Base-by-base conservation (phyloP, 1,139 yeast genomes). In the Keqinozyma sinolaborantium region DNA sequence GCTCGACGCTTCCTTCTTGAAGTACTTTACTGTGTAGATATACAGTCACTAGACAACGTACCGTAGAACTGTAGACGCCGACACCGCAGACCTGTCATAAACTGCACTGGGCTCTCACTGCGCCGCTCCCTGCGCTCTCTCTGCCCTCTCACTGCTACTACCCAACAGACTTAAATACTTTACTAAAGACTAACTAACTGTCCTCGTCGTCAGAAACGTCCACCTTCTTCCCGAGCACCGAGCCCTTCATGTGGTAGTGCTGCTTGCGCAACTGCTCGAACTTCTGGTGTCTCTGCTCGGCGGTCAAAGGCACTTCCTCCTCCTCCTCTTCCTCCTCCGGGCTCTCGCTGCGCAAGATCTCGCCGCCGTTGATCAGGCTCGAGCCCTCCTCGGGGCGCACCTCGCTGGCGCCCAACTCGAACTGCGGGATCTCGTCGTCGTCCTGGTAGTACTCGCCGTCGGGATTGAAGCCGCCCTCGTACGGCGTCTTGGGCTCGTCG, bases 401-500 rank as follows among this genome's bases (percentile, higher is more conserved):
- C 26, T 61, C 69, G 5, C 73, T 75, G 30, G 68, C 73, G 0
- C 74, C 75, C 40, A 69, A 54, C 25, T 57, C 55, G 34, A 68
- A 64, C 11, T 50, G 61, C 3, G 74, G 73, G 18, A 69, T 68
- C 16, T 75, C 83, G 8, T 73, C 81, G 42, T 81, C 90, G 2
- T 73, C 74, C 41, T 77, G 72, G 52, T 88, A 88, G 53, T 90
- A 94, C 45, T 90, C 97, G 9, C 79, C 75, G 36, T 77, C 74
- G 3, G 94, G 95, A 47, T 86, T 84, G 27, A 86, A 84, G 0
- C 97, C 95, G 14, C 95, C 95, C 52, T 86, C 95, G 53, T 84
- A 92, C 3, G 98, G 98, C 2, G 98, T 92, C 65, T 92, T 92
- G 23, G 98, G 98, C 58, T 92, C 98, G 48, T 87, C 95, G 31